These are phyloP conservation scores for Caulochytrium protostelioides DNA, from an alignment of 371 early-diverging fungal genomes.

Conservation along the genomic window DNA sequence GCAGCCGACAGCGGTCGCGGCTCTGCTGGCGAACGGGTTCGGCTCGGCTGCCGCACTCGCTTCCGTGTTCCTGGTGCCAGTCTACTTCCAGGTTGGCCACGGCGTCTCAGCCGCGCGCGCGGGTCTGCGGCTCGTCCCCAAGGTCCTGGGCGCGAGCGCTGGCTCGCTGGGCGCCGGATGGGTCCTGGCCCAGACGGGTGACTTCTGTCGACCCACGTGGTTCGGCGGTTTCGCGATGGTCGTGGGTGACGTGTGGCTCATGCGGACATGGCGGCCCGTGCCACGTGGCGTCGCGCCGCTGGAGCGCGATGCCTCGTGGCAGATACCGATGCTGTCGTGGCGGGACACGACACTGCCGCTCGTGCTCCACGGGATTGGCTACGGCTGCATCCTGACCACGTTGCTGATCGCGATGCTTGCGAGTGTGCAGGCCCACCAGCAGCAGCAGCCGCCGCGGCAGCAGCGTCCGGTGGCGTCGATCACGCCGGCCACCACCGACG, in stretches of 20 bases:
- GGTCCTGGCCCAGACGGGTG: constrained; percentile 3
- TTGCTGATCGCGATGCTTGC: no score
- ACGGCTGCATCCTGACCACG: no score
- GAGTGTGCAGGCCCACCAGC: no score
- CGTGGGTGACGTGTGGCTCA: not conserved
- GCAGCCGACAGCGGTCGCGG: not conserved
- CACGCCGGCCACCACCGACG: no score
- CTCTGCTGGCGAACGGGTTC: constrained; percentile 1
- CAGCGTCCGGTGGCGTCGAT: no score
- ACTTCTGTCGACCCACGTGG: not conserved
- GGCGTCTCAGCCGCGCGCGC: constrained; percentile 1
- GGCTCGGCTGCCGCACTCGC: constrained; percentile 1
- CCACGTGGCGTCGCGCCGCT: no score
- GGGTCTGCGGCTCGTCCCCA: constrained; percentile 2
- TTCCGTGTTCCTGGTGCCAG: constrained; percentile 3
- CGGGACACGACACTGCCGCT: no score
- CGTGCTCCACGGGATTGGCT: no score
- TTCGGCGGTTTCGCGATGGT: not conserved
- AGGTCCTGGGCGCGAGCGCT: not conserved
- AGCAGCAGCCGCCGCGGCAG: no score
- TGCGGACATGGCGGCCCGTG: no score
- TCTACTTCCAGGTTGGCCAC: constrained; percentile 3
- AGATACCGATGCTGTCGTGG: no score
- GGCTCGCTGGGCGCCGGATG: constrained; percentile 2
- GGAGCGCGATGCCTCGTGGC: no score